These are phyloP conservation scores for Eragrostis curvula DNA, from an alignment of 176 grass and related monocot genomes.

Conservation along the genomic window DNA sequence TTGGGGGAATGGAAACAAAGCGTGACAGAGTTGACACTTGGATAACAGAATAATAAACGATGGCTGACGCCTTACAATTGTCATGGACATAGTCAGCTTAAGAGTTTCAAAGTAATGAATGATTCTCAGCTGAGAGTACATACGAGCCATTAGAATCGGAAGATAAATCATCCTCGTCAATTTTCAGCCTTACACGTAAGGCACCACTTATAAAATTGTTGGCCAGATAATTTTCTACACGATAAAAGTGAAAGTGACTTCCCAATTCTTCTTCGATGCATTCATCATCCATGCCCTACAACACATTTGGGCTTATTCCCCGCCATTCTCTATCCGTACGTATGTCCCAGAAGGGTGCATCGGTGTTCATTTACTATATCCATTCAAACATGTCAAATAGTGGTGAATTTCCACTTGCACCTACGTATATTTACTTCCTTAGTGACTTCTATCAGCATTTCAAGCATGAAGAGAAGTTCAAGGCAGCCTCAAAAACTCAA, in stretches of 20 bases:
- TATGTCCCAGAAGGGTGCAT: too few relatives aligned
- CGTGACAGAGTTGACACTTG: neutral
- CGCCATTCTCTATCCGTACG: neutral
- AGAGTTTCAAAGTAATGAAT: slow-evolving; percentile 5
- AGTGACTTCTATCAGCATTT: neutral
- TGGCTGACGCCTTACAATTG: neutral
- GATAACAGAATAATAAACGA: neutral
- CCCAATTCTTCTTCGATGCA: neutral
- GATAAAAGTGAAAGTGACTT: slow-evolving; percentile 19
- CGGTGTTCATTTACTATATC: too few relatives aligned
- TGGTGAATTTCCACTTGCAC: neutral
- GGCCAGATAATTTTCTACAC: neutral
- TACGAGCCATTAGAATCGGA: neutral
- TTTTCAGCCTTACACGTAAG: slow-evolving; percentile 9
- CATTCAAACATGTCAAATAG: neutral
- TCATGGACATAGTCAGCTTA: neutral
- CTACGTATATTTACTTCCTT: neutral
- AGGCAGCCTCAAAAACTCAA: slow-evolving; percentile 3
- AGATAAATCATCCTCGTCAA: slow-evolving; percentile 10
- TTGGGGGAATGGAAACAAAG: neutral
- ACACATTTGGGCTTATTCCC: neutral
- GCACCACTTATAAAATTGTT: neutral
- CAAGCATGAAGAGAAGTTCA: neutral
- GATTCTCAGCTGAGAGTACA: neutral
- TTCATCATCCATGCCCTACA: slow-evolving; percentile 6